Conservation (phyloP, 345 rosid species). For the Brassica cretica region DNA sequence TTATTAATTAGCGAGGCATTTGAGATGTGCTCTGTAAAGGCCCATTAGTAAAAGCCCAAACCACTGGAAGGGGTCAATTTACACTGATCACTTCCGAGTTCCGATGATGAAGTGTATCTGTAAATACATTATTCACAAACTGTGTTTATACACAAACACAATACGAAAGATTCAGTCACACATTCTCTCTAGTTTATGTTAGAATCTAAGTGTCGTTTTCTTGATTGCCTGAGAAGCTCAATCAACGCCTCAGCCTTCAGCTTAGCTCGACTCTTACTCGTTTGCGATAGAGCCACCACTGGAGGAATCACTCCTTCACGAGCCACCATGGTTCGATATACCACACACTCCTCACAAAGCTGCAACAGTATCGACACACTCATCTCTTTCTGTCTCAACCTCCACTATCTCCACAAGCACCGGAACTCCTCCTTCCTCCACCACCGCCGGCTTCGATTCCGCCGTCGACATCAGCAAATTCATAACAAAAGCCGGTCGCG, state of each 20-base stretch:
- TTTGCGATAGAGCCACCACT: constrained; percentile 71
- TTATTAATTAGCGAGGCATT: too few species aligned
- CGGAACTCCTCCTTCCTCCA: constrained; percentile 87
- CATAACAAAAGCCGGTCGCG: constrained; percentile 57
- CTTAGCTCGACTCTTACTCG: constrained; percentile 83
- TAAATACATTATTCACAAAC: not conserved
- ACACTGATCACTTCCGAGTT: not conserved
- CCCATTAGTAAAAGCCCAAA: constrained; percentile 26
- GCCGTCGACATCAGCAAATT: constrained; percentile 50
- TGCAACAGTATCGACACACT: not conserved
- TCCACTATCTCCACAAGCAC: constrained; percentile 87
- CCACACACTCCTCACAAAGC: constrained; percentile 68
- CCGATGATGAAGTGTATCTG: not conserved
- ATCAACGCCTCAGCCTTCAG: constrained; percentile 80
- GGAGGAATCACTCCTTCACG: constrained; percentile 97
- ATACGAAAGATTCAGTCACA: not conserved
- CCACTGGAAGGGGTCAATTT: not conserved
- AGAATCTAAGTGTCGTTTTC: not conserved
- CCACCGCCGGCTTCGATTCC: constrained; percentile 72
- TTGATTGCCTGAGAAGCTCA: constrained; percentile 81
- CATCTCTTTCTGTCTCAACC: constrained; percentile 44
- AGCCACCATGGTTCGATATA: constrained; percentile 67
- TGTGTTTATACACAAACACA: not conserved
- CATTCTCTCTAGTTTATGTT: not conserved
- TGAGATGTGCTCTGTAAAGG: not conserved